phyloP scores from a whole-genome alignment of 176 grass and related monocot species.

The Tillandsia leiboldiana region DNA sequence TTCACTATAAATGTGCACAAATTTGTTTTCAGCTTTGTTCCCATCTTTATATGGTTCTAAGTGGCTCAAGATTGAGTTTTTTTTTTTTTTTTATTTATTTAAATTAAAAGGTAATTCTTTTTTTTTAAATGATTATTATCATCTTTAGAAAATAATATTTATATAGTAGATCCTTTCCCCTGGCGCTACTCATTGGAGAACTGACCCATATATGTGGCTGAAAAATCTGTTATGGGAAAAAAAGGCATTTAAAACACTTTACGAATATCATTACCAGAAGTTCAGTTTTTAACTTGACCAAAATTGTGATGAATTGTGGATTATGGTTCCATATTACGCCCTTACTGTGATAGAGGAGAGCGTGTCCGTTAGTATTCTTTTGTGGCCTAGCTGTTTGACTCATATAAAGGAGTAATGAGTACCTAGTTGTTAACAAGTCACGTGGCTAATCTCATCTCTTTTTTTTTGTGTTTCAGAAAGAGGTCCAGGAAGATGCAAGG shows the following conservation, averaged over 20 bases:
- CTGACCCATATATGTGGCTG: no score
- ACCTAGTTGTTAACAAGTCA: neutral
- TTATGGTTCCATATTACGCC: neutral
- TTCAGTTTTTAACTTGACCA: no score
- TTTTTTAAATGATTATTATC: neutral
- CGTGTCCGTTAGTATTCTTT: no score
- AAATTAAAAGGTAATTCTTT: neutral
- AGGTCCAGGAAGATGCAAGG: slow-evolving; percentile 58
- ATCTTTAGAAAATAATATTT: neutral
- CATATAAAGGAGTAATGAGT: no score
- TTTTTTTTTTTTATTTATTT: neutral
- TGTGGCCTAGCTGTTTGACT: no score
- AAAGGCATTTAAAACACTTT: no score
- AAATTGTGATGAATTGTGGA: no score
- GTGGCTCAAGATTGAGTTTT: neutral
- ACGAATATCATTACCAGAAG: no score
- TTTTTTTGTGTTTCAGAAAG: slow-evolving; percentile 43
- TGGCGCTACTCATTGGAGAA: no score
- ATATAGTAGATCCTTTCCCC: no score
- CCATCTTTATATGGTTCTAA: neutral
- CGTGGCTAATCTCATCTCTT: slow-evolving; percentile 1
- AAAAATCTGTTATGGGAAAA: no score
- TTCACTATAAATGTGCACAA: slow-evolving; percentile 1
- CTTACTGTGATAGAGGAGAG: neutral
- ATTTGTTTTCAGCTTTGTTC: slow-evolving; percentile 3